Evolutionary conservation across 225 moss, liverwort and hornwort species (phyloP).

Genomic region (Straminergon stramineum): DNA sequence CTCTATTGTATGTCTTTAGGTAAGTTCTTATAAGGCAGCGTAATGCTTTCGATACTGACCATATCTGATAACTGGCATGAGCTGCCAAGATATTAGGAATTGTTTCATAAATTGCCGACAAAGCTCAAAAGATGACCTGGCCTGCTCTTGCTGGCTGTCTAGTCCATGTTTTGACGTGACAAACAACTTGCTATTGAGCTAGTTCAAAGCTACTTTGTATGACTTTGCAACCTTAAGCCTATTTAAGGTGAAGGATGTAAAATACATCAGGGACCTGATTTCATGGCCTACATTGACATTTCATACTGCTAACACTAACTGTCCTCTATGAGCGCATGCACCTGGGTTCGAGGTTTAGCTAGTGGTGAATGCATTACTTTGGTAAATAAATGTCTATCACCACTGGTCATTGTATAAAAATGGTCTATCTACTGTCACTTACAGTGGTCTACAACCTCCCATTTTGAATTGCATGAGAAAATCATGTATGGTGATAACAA

Average conservation of each 20-base stretch:
- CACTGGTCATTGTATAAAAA: background rate
- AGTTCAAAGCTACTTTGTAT: background rate
- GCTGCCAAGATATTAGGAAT: background rate
- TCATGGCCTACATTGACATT: background rate
- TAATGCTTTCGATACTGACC: background rate
- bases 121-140: background rate
- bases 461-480: background rate
- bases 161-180: background rate
- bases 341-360: background rate
- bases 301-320: background rate
- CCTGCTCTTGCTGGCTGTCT: background rate
- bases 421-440: background rate
- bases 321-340: background rate
- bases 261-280: too few species aligned
- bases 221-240: background rate
- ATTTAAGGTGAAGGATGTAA: background rate
- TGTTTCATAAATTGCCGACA: background rate
- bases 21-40: background rate
- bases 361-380: background rate
- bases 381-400: background rate
- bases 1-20: background rate
- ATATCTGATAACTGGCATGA: background rate
- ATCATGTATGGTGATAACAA: background rate
- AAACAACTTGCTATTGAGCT: background rate
- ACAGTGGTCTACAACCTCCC: background rate